phyloP scores from a whole-genome alignment of 768 basidiomycete genomes.

The Brasilioporus rufonigricans region DNA sequence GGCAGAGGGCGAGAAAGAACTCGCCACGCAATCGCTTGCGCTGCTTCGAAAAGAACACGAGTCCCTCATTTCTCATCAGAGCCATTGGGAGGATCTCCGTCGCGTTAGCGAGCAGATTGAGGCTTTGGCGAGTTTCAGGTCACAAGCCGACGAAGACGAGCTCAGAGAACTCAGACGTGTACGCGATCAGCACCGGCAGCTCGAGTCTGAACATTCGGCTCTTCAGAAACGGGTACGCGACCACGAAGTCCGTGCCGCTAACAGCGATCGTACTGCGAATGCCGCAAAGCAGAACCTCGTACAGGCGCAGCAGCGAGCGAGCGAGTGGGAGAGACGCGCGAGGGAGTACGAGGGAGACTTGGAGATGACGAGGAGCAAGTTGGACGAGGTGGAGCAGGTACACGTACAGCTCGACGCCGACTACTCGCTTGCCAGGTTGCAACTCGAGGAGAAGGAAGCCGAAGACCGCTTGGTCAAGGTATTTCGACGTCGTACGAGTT shows the following conservation, averaged over 20 bases:
- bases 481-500: constrained; percentile 7
- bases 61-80: constrained; percentile 56
- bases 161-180: constrained; percentile 63
- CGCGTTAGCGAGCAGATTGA: constrained; percentile 74
- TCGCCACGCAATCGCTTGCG: constrained; percentile 47
- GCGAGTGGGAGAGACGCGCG: constrained; percentile 80
- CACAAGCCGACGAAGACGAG: constrained; percentile 68
- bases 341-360: constrained; percentile 67
- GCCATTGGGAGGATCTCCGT: constrained; percentile 76
- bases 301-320: constrained; percentile 73
- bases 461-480: constrained; percentile 70
- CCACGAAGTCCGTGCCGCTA: constrained; percentile 58
- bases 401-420: constrained; percentile 70
- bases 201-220: constrained; percentile 65
- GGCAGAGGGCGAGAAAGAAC: constrained; percentile 62
- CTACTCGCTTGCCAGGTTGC: constrained; percentile 60
- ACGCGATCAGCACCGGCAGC: constrained; percentile 54
- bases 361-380: constrained; percentile 53
- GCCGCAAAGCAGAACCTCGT: constrained; percentile 61
- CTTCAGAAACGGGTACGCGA: constrained; percentile 76
- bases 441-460: constrained; percentile 75
- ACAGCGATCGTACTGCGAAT: constrained; percentile 57
- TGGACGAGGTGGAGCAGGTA: constrained; percentile 67
- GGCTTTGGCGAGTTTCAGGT: constrained; percentile 55
- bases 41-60: constrained; percentile 61